Evolutionary conservation across 495 filamentous ascomycete species (phyloP).

Genomic region (Bacidia rubella): DNA sequence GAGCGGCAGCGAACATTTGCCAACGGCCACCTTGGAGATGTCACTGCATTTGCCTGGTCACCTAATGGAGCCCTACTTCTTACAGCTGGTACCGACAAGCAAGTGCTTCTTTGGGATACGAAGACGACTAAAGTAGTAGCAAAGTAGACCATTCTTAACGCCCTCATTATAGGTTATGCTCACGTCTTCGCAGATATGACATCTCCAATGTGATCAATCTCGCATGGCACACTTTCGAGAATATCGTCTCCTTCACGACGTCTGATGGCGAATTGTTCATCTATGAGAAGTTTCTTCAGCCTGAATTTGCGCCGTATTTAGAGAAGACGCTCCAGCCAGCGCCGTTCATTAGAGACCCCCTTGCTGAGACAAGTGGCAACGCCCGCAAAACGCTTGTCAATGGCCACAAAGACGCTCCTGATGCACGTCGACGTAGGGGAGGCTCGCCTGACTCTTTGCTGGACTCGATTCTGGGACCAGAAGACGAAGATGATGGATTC

Average conservation of each 20-base stretch:
- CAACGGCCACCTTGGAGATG: conserved; percentile 67
- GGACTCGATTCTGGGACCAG: conserved; percentile 40
- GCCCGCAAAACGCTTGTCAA: conserved; percentile 39
- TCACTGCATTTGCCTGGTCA: conserved; percentile 83
- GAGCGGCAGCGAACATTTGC: conserved; percentile 65
- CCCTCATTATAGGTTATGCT: background rate
- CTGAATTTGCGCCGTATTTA: conserved; percentile 44
- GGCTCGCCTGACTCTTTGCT: conserved; percentile 44
- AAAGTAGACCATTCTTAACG: conserved; percentile 17
- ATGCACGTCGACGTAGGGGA: conserved; percentile 26
- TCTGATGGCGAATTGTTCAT: conserved; percentile 87
- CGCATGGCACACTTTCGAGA: conserved; percentile 80
- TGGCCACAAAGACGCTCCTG: conserved; percentile 37
- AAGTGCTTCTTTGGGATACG: conserved; percentile 76
- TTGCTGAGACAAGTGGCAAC: conserved; percentile 59
- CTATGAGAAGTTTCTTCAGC: conserved; percentile 59
- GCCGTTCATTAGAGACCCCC: conserved; percentile 71
- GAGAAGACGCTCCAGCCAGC: conserved; percentile 53
- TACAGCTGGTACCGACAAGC: conserved; percentile 69
- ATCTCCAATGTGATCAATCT: conserved; percentile 72
- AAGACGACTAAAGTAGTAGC: conserved; percentile 67
- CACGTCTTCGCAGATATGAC: conserved; percentile 40
- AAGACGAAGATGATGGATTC: conserved; percentile 54
- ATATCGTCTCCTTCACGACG: conserved; percentile 79
- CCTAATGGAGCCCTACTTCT: conserved; percentile 83